A percentile compares a stretch with the other conserved stretches of the same genome.
These are phyloP conservation scores for Eutrema heterophyllum DNA, from an alignment of 345 rosid genomes.

Conservation along the genomic window DNA sequence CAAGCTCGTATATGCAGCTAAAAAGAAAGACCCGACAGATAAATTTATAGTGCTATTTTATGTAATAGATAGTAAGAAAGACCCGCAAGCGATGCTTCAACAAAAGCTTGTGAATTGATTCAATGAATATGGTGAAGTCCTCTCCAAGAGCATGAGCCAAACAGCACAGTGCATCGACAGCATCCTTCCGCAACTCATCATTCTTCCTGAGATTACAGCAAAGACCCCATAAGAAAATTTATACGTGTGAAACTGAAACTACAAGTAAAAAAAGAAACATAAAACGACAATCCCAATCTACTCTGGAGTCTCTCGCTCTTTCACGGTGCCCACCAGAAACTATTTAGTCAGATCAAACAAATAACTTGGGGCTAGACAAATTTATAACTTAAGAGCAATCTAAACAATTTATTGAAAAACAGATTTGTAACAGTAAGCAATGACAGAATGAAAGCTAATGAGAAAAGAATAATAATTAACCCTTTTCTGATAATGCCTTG, in stretches of 20 bases:
- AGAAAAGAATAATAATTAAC: not conserved
- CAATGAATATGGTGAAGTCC: constrained; percentile 92
- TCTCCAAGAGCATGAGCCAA: constrained; percentile 97
- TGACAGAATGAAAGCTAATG: constrained; percentile 13
- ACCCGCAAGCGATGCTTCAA: constrained; percentile 74
- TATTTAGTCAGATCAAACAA: no score
- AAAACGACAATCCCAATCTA: not conserved
- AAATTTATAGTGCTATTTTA: not conserved
- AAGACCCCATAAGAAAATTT: not conserved
- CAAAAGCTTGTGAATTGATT: constrained; percentile 85
- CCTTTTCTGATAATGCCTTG: not conserved
- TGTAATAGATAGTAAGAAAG: not conserved
- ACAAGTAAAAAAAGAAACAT: not conserved
- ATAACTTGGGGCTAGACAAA: not conserved
- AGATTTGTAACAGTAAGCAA: constrained; percentile 12
- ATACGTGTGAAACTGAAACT: not conserved
- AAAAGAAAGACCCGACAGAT: not conserved
- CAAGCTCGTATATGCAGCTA: not conserved
- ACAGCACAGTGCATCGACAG: constrained; percentile 96
- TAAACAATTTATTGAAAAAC: not conserved
- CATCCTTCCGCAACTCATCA: constrained; percentile 91
- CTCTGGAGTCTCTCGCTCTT: no score
- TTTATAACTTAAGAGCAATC: constrained; percentile 2
- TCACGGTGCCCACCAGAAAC: no score
- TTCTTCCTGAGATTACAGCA: constrained; percentile 51